Conservation (phyloP, 768 basidiomycete genomes). For the Scleroderma bovista region DNA sequence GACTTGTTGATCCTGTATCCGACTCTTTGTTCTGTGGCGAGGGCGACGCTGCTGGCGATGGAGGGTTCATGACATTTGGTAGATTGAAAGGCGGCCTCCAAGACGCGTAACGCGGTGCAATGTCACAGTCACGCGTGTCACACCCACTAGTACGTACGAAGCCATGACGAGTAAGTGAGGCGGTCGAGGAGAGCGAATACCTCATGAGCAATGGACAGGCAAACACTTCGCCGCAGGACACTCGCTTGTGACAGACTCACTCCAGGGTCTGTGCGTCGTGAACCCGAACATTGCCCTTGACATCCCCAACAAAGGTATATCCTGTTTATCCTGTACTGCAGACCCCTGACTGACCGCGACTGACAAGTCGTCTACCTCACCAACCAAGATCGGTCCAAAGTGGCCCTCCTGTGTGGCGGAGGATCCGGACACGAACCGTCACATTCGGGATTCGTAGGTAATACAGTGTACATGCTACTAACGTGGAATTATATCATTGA, state of each 20-base stretch:
- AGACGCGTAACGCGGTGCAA: background rate
- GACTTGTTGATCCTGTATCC: slow-evolving; percentile 26
- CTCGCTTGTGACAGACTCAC: slow-evolving; percentile 71
- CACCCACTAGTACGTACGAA: too few relatives aligned
- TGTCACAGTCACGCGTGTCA: slow-evolving; percentile 4
- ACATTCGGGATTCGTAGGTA: slow-evolving; percentile 87
- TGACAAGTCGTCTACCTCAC: slow-evolving; percentile 56
- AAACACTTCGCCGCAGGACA: slow-evolving; percentile 83
- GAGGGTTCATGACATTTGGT: slow-evolving; percentile 41
- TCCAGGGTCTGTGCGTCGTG: slow-evolving; percentile 62
- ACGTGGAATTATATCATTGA: background rate
- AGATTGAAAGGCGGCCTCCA: background rate
- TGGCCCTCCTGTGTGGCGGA: slow-evolving; percentile 77
- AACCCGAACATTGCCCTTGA: slow-evolving; percentile 76
- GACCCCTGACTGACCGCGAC: background rate
- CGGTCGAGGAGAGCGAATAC: too few relatives aligned
- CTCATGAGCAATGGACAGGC: slow-evolving; percentile 8
- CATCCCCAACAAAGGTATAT: slow-evolving; percentile 58
- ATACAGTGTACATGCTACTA: background rate
- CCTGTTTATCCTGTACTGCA: too few relatives aligned
- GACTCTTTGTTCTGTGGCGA: slow-evolving; percentile 36
- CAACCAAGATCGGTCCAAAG: slow-evolving; percentile 54
- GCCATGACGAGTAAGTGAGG: too few relatives aligned
- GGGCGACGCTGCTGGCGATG: slow-evolving; percentile 38
- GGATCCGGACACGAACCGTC: slow-evolving; percentile 91